Evolutionary conservation across 2,329 filamentous ascomycete genomes (phyloP).

Genomic region (Coccinonectria pachysandricola): DNA sequence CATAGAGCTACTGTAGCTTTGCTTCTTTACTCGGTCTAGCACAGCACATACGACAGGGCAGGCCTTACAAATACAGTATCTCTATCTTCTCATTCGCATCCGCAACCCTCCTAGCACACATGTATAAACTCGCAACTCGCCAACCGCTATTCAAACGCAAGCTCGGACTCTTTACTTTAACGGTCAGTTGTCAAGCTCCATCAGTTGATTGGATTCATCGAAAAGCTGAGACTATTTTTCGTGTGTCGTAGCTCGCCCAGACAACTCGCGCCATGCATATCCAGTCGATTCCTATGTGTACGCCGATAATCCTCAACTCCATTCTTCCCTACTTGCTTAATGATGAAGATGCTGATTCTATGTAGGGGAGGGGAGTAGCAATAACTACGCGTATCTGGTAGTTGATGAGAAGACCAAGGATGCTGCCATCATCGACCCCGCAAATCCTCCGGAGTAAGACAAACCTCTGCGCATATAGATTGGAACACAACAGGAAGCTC

Average conservation of each 20-base stretch:
- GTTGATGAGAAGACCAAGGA: constrained; percentile 70
- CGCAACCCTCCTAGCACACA: no score
- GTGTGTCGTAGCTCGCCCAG: constrained; percentile 8
- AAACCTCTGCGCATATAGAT: neutral
- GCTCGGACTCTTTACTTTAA: constrained; percentile 14
- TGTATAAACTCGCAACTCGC: constrained; percentile 32
- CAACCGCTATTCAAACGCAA: constrained; percentile 25
- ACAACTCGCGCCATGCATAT: constrained; percentile 57
- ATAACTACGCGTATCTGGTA: constrained; percentile 82
- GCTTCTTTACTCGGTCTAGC: no score
- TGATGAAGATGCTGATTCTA: no score
- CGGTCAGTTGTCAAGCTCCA: constrained; percentile 9
- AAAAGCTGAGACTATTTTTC: neutral
- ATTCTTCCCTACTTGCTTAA: no score
- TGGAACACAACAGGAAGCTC: no score
- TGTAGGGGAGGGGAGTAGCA: constrained; percentile 62
- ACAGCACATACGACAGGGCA: no score
- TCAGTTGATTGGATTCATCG: neutral
- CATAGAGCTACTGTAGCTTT: no score
- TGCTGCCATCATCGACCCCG: constrained; percentile 70
- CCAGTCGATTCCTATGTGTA: constrained; percentile 83
- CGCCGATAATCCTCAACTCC: constrained; percentile 21
- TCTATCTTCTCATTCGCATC: constrained; percentile 14
- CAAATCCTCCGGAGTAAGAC: constrained; percentile 64
- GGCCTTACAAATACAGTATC: constrained; percentile 20